Evolutionary conservation across 2,329 filamentous ascomycete species (phyloP), one percentile per base, ranked within the genome.

Genomic region (Aspergillus hiratsukae): DNA sequence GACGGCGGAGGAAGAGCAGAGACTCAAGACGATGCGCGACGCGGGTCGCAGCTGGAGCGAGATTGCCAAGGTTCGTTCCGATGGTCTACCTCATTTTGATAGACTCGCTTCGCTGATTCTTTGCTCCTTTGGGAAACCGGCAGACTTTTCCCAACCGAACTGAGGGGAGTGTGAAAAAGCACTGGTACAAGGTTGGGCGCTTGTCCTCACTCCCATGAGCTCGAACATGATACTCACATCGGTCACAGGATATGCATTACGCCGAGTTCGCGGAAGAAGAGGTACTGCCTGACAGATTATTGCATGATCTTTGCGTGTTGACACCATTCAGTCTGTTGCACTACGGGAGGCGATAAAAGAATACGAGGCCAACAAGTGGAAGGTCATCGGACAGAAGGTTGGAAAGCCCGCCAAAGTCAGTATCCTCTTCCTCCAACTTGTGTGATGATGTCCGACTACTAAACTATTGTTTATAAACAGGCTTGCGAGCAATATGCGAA

Each of bases 361-460:
- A 72, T 97, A 97, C 76, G 94, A 99, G 73, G 88, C 91, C 71
- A 97, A 95, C 75, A 97, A 97, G 74, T 99, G 94, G 94, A 97
- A 97, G 78, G 86, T 88, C 27, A 97, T 97, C 70, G 94, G 94
- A 37, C 87, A 90, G 73, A 97, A 97, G 76, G 91, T 99, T 66
- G 91, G 92, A 69, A 99, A 99, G 78, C 94, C 94, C 50, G 94
- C 94, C 65, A 99, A 99, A 86, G 89, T 91, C 46, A 56, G 57
- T 58, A 31, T n/a, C 53, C 14, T 46, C 8, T 45, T 41, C 50
- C 11, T 52, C 35, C 14, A 57, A 59, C 56, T 11, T 59, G 56
- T 58, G 57, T 62, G 66, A 50, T 55, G 50, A 50, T 55, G 50
- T 55, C 50, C 7, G 19, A 28, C 57, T 52, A 53, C 63, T 72